Base-by-base conservation (phyloP, 106 monocot genomes). In the Dioscorea zingiberensis region DNA sequence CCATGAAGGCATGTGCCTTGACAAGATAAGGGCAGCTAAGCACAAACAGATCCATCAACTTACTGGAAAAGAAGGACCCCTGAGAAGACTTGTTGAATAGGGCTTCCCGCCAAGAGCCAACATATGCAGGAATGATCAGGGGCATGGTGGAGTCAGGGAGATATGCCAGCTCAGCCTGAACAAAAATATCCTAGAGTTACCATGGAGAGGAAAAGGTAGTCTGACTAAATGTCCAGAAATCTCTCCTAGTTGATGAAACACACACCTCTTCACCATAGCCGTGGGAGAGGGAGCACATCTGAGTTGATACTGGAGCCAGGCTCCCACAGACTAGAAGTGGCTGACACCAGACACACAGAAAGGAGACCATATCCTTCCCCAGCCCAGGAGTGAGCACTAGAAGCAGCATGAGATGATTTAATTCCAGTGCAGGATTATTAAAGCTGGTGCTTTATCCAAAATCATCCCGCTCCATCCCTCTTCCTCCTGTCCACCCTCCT, bases 401-500 rank as follows among this genome's bases (percentile, higher is more conserved):
- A 72, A 28, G 25, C 66, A 28, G 46, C 15, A 6, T 47, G 49
- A 11, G 58, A 70, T 21, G 44, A 15, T 7, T 9, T 15, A n/a
- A 3, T 45, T 19, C 53, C 55, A 47, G 51, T 64, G n/a, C 59
- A 29, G 27, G 12, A 54, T 25, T 57, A 64, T 46, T 53, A 51
- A 83, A 73, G 78, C 27, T 54, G 63, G 81, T 65, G 87, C 91
- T 19, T 83, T 60, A 24, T 87, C 68, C 38, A n/a, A 87, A 38
- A 65, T 92, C 91, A 65, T 92, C n/a, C 91, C n/a, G 54, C 77
- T 18, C 71, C 78, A 61, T 87, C 87, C n/a, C n/a, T n/a, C n/a
- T n/a, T n/a, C n/a, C 65, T 92, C 91, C 79, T 92, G 87, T 66
- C 79, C 91, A 59, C 87, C 91, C 3, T 87, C 91, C 60, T 81